Evolutionary conservation across 176 grass and related monocot species (phyloP), one percentile per base, ranked within the genome.

Genomic region (Pharus latifolius): DNA sequence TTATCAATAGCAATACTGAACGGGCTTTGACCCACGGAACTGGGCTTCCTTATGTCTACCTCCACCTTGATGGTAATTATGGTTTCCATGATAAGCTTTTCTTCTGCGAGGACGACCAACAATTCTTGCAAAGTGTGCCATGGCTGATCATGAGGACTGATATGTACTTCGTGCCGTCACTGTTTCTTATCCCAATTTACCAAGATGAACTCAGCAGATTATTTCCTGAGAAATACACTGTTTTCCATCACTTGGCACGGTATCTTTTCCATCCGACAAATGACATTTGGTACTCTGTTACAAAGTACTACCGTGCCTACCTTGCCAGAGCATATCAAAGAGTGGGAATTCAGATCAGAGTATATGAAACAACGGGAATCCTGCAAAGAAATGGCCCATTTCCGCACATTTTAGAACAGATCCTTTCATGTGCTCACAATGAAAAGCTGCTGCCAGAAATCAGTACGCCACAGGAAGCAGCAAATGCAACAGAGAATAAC

Each of bases 201-300:
- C 65, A 83, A 50, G 82, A 88, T 26, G 81, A 88, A 43, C 74
- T 92, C 27, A 47, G 63, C 71, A 71, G 56, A 52, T 51, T 93
- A 29, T 93, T 93, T 80, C 82, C 90, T 13, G 71, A 89, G 63
- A 93, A 79, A 45, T 86, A 89, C 40, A 73, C 82, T 8, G 79
- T 89, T 70, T 93, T 93, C 69, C 86, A 93, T 79, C 82, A 89
- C 75, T 19, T 93, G 70, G 84, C 63, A 5, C 90, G 82, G 6
- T 93, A 89, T 70, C 86, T 93, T 67, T 86, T 89, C 26, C 86
- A 93, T 53, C 86, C 86, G 0, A 74, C 79, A 56, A 89, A 93
- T n/a, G 6, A 49, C 12, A 54, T 89, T 1, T 93, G 90, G 90
- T 88, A 84, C 53, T 48, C 84, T 7, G 87, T 89, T 49, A 83